Evolutionary conservation across 1,284 basidiomycete genomes (phyloP), one percentile per base, ranked within the genome.

Genomic region (Crepidotus sp.): DNA sequence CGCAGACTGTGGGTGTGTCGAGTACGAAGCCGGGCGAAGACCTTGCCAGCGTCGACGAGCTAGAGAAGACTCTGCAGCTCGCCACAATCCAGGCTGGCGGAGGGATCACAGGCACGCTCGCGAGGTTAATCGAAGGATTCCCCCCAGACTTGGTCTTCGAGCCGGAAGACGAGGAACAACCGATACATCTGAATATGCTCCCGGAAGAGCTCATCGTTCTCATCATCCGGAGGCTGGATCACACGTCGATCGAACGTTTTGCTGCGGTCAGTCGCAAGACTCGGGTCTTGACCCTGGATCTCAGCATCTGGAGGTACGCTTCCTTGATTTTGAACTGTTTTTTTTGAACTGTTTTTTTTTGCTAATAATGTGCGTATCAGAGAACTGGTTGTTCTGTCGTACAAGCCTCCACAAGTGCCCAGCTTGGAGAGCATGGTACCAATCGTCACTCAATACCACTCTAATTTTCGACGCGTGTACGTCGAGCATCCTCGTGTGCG

Each of bases 401-500:
- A 91, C 58, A 74, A 71, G 46, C 77, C 82, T 3, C 87, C 89
- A 32, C 85, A 89, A 58, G 67, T 89, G 33, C 53, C 68, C 2
- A 66, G 71, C 29, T 61, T 69, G 19, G 63, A 73, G 26, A 59
- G 65, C 13, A 53, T 83, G 39, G 57, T 65, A 25, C 59, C 66
- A 2, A 63, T 87, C 13, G 64, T 79, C 5, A 59, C 70, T 19
- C 63, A 63, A 30, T 81, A 79, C 58, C 59, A 63, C 37, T 71
- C 65, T 37, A 78, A 89, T 59, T 89, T 80, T 64, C 73, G 91
- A 29, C 77, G 80, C 18, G 62, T 85, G 4, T 86, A 77, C 58
- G 74, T 94, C 33, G 83, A 91, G 58, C 82, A 88, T 51, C 89
- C 90, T 11, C 74, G 91, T 26, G 60, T 94, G 29, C 77, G 91